Base-by-base conservation (phyloP, 1,139 yeast species). In the Arxiozyma slooffiae region DNA sequence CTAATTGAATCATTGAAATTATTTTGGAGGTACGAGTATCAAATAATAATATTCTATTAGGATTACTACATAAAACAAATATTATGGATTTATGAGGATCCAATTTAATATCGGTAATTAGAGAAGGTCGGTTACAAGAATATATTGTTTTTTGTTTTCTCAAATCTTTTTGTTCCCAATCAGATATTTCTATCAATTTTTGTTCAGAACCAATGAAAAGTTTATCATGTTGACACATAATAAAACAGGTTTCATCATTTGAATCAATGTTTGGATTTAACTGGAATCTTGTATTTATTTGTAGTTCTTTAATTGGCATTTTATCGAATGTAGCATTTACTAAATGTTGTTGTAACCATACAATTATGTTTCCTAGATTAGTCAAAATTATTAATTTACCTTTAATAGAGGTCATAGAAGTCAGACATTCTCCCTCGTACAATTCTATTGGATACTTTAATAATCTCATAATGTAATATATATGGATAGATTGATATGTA, bases 311-410 rank as follows among this genome's bases (percentile, higher is more conserved):
- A 17, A 60, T 57, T 34, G 59, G 52, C 11, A 52, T 42, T 42
- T 55, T 60, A 47, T 63, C 64, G 45, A 57, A 57, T 1, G 71
- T 68, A 2, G 68, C 61, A 8, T 65, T 63, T 9, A 62, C 50
- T 34, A 76, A 57, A 26, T 53, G 50, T 18, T 53, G 9, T 52
- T 51, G 45, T 70, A 71, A 57, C 79, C 81, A 51, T 57, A 66
- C 44, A 76, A 78, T 17, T 70, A 73, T 18, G 78, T 70, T 43
- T 71, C 68, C 50, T 56, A 48, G 52, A 23, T 54, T 50, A 20
- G 57, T 57, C 5, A 55, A 53, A n/a, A 61, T 22, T 14, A 62
- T 24, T 30, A 60, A 51, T 36, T 51, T 48, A n/a, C 51, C 48
- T 17, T 57, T 55, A 17, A 63, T 61, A 3, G 58, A 47, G 1